phyloP scores from a whole-genome alignment of 1,284 basidiomycete genomes.

The Cutaneotrichosporon sp. region DNA sequence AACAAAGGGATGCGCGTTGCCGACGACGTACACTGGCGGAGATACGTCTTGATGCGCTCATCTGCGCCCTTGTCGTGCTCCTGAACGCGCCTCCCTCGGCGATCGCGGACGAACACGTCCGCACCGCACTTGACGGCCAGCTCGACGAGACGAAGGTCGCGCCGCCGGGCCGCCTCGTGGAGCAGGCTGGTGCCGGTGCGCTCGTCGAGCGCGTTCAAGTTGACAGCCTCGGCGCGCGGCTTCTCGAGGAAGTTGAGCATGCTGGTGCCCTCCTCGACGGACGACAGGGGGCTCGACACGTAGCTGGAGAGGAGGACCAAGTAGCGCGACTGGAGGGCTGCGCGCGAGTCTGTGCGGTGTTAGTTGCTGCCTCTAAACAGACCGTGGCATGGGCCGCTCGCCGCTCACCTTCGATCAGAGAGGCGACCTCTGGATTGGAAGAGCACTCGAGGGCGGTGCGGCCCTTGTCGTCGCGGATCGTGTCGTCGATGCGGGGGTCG shows the following conservation, averaged over 20 bases:
- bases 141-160: conserved; percentile 80
- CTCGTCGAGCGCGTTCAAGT: conserved; percentile 63
- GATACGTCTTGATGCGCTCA: conserved; percentile 78
- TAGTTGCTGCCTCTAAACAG: background rate
- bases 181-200: conserved; percentile 76
- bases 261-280: conserved; percentile 39
- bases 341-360: conserved; percentile 66
- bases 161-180: conserved; percentile 82
- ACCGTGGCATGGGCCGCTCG: background rate
- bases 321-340: conserved; percentile 74
- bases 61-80: conserved; percentile 63
- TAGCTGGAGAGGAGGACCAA: conserved; percentile 72
- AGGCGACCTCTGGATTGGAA: conserved; percentile 63
- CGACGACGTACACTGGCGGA: conserved; percentile 72
- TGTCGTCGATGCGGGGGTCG: conserved; percentile 79
- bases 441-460: conserved; percentile 73
- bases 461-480: conserved; percentile 68
- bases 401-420: conserved; percentile 71
- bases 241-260: conserved; percentile 58
- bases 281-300: conserved; percentile 62
- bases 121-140: conserved; percentile 80
- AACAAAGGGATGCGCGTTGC: background rate
- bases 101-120: conserved; percentile 86
- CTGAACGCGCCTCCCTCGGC: conserved; percentile 70
- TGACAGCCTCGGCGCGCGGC: conserved; percentile 55